A percentile compares a stretch with the other conserved stretches of the same genome.
These are phyloP conservation scores for Fremontodendron californicum DNA, from an alignment of 345 rosid species.

Conservation along the genomic window DNA sequence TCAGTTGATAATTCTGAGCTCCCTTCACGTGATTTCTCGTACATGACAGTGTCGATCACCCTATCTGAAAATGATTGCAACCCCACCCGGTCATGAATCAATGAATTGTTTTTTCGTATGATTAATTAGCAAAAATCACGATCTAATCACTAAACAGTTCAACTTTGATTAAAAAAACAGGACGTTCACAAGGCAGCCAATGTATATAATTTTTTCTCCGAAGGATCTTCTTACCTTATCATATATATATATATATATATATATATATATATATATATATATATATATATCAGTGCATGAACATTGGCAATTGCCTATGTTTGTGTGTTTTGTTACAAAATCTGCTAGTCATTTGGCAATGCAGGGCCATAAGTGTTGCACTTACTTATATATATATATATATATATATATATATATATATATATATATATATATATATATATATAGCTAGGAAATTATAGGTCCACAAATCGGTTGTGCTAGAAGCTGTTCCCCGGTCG, in stretches of 20 bases:
- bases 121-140: not conserved
- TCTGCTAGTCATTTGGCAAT: not conserved
- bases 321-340: not conserved
- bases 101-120: not conserved
- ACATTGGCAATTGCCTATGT: not conserved
- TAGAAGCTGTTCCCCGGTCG: conserved; percentile 19
- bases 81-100: not conserved
- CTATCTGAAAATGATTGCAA: not conserved
- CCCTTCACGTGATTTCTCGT: conserved; percentile 2
- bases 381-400: too few relatives aligned
- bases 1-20: not conserved
- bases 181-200: not conserved
- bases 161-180: not conserved
- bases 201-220: not conserved
- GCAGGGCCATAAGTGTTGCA: not conserved
- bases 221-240: not conserved
- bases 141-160: not conserved
- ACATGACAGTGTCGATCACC: not conserved
- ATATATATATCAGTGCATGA: too few relatives aligned
- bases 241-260: too few relatives aligned
- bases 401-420: too few relatives aligned
- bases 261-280: too few relatives aligned
- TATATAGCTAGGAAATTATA: too few relatives aligned
- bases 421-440: too few relatives aligned
- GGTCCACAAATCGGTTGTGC: conserved; percentile 31